Base-by-base conservation (phyloP, 371 early-diverging fungal genomes). In the Apophysomyces sp. region DNA sequence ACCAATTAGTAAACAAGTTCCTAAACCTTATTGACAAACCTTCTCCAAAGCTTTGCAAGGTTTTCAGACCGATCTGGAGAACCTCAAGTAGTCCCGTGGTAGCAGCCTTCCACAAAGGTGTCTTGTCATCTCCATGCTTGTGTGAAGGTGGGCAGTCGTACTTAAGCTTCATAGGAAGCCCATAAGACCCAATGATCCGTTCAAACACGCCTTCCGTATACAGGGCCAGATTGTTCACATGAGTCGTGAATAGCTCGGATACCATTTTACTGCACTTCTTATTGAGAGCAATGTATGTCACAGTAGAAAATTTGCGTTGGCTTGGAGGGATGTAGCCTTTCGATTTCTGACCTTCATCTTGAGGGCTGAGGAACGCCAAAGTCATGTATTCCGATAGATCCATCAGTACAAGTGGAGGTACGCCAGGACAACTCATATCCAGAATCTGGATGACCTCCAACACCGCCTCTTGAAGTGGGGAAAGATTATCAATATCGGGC, bases 121-220 rank as follows among this genome's bases (percentile, higher is more conserved):
- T 86, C 41, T 89, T 86, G 32, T 94, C 90, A 31, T 83, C 77
- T 7, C 76, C 75, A 64, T 91, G 89, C 49, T 79, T 83, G 36
- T 82, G 89, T 1, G 90, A 85, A 9, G 83, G 76, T 4, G 92
- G 94, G 53, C 94, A 92, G 51, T 86, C 87, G 57, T 92, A 91
- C 61, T 91, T 89, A 7, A 88, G 76, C 18, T 82, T 78, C 92
- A 94, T 91, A 0, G 91, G 88, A 4, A 88, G 66, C 4, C 88
- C 89, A 65, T 89, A 78, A 1, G 87, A 84, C 34, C 76, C 78
- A 56, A 93, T 73, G 4, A 89, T 74, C 4, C 74, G 73, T 51
- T 86, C 89, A 76, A 89, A 92, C 0, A 89, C 82, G 0, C 90
- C 90, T 26, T 84, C 80, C 0, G 83, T 73, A 62, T 92, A 92